Conservation (phyloP, 495 filamentous ascomycete genomes). For the Aspergillus wentii region DNA sequence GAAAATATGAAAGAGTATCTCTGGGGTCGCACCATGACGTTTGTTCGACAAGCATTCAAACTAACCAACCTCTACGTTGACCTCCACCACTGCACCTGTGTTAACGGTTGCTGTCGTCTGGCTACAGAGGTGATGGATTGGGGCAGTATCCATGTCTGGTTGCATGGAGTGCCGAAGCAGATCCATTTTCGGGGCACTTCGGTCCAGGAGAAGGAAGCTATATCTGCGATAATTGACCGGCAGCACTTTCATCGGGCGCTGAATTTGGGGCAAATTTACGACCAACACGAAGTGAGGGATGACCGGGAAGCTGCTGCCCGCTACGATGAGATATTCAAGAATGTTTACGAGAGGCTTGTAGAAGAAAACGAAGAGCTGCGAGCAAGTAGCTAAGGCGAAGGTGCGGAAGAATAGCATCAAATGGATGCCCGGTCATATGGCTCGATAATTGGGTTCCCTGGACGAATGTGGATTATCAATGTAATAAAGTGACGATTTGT, state of each 20-base stretch:
- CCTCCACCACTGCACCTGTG: conserved; percentile 3
- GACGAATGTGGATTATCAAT: too few relatives aligned
- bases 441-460: too few relatives aligned
- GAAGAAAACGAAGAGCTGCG: too few relatives aligned
- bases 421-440: too few relatives aligned
- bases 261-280: conserved; percentile 3
- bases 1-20: conserved; percentile 6
- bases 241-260: conserved; percentile 1
- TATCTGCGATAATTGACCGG: not conserved
- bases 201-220: conserved; percentile 1
- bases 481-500: too few relatives aligned
- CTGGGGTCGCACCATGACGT: conserved; percentile 11
- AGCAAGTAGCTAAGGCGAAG: too few relatives aligned
- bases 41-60: conserved; percentile 7
- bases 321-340: conserved; percentile 3
- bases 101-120: conserved; percentile 8
- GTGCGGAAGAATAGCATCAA: too few relatives aligned
- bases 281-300: not conserved
- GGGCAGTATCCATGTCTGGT: conserved; percentile 7
- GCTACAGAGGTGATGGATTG: conserved; percentile 6
- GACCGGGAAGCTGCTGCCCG: not conserved
- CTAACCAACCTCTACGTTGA: conserved; percentile 4
- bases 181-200: conserved; percentile 3
- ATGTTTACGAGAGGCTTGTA: conserved; percentile 1
- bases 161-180: conserved; percentile 6